Conservation (phyloP, 208 protist genomes). For the Leishmania amazonensis region DNA sequence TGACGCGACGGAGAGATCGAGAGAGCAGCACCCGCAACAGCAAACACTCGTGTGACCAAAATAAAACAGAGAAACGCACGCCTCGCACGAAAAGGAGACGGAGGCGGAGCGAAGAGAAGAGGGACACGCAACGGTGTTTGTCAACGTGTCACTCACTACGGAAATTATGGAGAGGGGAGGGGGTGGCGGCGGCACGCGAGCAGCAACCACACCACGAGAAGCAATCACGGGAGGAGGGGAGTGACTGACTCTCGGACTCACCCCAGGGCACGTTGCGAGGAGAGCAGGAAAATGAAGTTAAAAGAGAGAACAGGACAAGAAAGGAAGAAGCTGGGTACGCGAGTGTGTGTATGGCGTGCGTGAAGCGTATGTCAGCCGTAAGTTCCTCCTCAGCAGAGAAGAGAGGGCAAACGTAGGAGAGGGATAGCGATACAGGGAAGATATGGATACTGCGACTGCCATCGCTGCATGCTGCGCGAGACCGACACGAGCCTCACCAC, state of each 20-base stretch:
- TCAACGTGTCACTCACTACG: background rate
- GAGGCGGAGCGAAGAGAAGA: background rate
- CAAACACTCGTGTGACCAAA: too few relatives aligned
- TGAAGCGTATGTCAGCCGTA: background rate
- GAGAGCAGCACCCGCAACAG: background rate
- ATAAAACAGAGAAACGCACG: background rate
- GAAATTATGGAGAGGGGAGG: background rate
- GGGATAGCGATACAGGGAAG: background rate
- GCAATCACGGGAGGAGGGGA: background rate
- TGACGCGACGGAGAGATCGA: background rate
- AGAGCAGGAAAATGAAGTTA: background rate
- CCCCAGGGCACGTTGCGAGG: too few relatives aligned
- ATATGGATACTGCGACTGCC: background rate
- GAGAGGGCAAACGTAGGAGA: slow-evolving; percentile 5
- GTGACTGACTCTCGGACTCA: background rate
- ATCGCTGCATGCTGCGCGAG: background rate
- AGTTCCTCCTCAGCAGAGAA: background rate
- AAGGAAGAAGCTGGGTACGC: background rate
- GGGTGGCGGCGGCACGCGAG: background rate
- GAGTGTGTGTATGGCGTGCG: background rate
- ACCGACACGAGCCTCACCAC: background rate
- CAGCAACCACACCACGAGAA: background rate
- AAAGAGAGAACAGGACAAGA: background rate
- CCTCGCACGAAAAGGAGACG: background rate
- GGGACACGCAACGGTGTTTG: background rate